A percentile compares a stretch with the other conserved stretches of the same genome.
Evolutionary conservation across 805 yeast species (phyloP).

Genomic region (Candida ipomoeae): DNA sequence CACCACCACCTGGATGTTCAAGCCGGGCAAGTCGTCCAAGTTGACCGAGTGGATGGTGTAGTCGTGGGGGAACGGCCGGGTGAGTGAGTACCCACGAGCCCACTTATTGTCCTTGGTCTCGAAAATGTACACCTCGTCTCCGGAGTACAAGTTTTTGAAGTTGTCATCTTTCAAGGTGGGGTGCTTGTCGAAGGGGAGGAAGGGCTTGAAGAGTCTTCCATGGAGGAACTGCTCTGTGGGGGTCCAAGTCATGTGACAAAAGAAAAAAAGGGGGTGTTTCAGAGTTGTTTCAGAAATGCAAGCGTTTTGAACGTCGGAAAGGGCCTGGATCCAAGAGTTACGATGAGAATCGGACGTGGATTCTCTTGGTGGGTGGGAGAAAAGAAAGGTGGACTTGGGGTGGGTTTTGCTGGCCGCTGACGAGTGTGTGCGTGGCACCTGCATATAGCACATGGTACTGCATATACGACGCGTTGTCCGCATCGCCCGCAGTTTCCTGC

Average conservation of each 20-base stretch:
- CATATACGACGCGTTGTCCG: no score
- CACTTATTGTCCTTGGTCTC: constrained; percentile 60
- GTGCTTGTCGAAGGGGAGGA: constrained; percentile 40
- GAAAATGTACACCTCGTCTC: constrained; percentile 73
- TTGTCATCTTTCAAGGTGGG: constrained; percentile 34
- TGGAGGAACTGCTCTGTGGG: constrained; percentile 34
- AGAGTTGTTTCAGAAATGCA: no score
- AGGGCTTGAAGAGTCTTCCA: constrained; percentile 37
- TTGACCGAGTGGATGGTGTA: constrained; percentile 58
- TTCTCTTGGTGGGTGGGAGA: no score
- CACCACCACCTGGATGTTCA: constrained; percentile 49
- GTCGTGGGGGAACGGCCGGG: constrained; percentile 68
- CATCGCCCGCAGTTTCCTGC: no score
- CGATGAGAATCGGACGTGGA: no score
- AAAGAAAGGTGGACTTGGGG: no score
- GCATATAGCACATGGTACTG: rapidly evolving
- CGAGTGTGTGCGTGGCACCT: no score
- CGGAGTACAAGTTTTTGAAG: constrained; percentile 59
- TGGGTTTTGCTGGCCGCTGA: no score
- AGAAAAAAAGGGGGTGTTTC: no score
- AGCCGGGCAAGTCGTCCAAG: constrained; percentile 60
- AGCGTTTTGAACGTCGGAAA: not conserved
- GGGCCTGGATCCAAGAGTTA: not conserved
- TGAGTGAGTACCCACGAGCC: constrained; percentile 74
- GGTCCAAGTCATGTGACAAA: constrained; percentile 27